These are phyloP conservation scores for Colletotrichum falcatum DNA, from an alignment of 2,329 filamentous ascomycete species.

Conservation along the genomic window DNA sequence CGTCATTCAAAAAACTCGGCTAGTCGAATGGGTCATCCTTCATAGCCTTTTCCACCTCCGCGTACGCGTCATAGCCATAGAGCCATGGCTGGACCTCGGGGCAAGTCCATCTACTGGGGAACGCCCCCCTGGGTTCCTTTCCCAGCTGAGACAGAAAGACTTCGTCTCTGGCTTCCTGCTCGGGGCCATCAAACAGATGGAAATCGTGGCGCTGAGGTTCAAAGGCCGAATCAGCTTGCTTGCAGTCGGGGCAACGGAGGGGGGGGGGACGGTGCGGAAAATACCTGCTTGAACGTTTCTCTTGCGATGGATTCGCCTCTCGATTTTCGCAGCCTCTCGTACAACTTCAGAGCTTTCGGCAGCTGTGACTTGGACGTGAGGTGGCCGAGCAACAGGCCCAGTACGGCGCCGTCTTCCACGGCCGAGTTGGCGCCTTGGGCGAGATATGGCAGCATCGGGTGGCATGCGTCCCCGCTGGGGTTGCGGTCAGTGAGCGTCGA, in stretches of 20 bases:
- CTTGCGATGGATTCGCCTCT: conserved; percentile 66
- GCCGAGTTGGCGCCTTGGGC: conserved; percentile 76
- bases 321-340: conserved; percentile 60
- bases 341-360: conserved; percentile 57
- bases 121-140: conserved; percentile 62
- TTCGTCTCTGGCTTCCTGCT: conserved; percentile 68
- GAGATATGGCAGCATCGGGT: conserved; percentile 72
- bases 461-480: conserved; percentile 68
- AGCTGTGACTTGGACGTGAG: conserved; percentile 60
- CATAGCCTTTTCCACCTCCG: conserved; percentile 35
- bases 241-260: no score
- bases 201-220: conserved; percentile 59
- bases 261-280: no score
- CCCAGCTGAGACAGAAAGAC: conserved; percentile 68
- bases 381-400: conserved; percentile 68
- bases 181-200: conserved; percentile 65
- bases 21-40: conserved; percentile 16
- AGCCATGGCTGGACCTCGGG: conserved; percentile 72
- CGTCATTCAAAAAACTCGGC: not conserved
- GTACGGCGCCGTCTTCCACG: conserved; percentile 75
- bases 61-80: conserved; percentile 70
- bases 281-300: conserved; percentile 64
- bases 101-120: conserved; percentile 74
- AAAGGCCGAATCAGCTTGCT: conserved; percentile 26
- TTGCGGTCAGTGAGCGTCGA: conserved; percentile 41